phyloP scores from a whole-genome alignment of 345 rosid species.

The Ceriops tagal region DNA sequence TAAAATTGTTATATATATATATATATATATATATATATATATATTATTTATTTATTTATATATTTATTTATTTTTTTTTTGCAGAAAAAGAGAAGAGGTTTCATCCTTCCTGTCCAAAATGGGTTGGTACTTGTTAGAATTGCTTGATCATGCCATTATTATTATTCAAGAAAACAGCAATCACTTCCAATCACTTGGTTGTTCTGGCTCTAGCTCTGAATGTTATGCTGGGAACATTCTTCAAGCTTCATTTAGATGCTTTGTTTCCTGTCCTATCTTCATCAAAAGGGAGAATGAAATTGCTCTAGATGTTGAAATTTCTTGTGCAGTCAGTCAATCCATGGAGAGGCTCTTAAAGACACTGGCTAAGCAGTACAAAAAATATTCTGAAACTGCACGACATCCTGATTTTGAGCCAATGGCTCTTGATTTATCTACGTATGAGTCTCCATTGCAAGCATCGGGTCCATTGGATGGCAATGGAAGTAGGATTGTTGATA shows the following conservation, averaged over 20 bases:
- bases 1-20: background rate
- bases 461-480: slow-evolving; percentile 20
- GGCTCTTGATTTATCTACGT: slow-evolving; percentile 26
- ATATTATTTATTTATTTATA: slow-evolving; percentile 5
- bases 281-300: slow-evolving; percentile 34
- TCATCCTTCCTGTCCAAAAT: slow-evolving; percentile 53
- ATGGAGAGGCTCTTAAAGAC: slow-evolving; percentile 60
- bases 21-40: background rate
- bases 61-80: slow-evolving; percentile 9
- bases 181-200: slow-evolving; percentile 50
- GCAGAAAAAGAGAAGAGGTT: slow-evolving; percentile 57
- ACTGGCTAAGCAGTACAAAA: slow-evolving; percentile 49
- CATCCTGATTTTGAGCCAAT: slow-evolving; percentile 37
- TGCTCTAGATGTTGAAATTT: slow-evolving; percentile 35
- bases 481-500: slow-evolving; percentile 59
- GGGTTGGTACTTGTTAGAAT: slow-evolving; percentile 47
- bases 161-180: slow-evolving; percentile 36
- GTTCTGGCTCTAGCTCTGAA: slow-evolving; percentile 40
- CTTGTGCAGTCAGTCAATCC: slow-evolving; percentile 41
- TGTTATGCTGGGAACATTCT: slow-evolving; percentile 38
- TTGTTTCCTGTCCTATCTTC: slow-evolving; percentile 55
- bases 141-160: slow-evolving; percentile 52
- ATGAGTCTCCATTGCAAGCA: slow-evolving; percentile 39
- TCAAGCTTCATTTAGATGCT: slow-evolving; percentile 56
- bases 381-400: slow-evolving; percentile 40